Percentiles rank a stretch among this genome's conserved stretches.
phyloP scores from a whole-genome alignment of 371 early-diverging fungal genomes.

The Batkoa obscura region DNA sequence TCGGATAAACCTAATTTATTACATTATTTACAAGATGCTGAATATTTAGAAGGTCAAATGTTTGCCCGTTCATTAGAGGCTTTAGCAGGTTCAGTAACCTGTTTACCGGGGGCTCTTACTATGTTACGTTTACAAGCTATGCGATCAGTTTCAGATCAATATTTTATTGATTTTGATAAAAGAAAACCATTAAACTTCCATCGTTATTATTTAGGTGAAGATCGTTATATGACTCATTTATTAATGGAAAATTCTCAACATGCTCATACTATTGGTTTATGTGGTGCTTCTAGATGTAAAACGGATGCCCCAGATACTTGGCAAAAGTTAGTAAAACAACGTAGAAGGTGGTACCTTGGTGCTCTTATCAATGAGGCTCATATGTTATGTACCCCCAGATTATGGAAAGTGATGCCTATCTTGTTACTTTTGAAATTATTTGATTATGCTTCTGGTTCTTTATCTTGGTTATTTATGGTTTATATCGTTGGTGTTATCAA shows the following conservation, averaged over 20 bases:
- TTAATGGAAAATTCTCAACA: slow-evolving; percentile 97
- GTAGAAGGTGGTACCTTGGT: slow-evolving; percentile 65
- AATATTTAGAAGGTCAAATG: slow-evolving; percentile 5
- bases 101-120: slow-evolving; percentile 3
- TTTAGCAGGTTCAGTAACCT: slow-evolving; percentile 4
- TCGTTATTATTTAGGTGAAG: slow-evolving; percentile 37
- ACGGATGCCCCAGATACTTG: slow-evolving; percentile 94
- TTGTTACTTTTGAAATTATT: slow-evolving; percentile 1
- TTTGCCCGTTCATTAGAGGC: slow-evolving; percentile 1
- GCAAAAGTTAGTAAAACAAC: slow-evolving; percentile 83
- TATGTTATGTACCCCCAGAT: slow-evolving; percentile 3
- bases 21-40: slow-evolving; percentile 4
- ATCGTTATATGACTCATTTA: slow-evolving; percentile 79
- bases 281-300: slow-evolving; percentile 80
- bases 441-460: slow-evolving; percentile 5
- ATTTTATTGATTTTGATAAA: slow-evolving; percentile 3
- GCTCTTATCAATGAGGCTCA: slow-evolving; percentile 7
- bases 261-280: slow-evolving; percentile 88
- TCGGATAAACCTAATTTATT: background rate
- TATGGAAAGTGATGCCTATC: slow-evolving; percentile 3
- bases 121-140: background rate
- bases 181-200: slow-evolving; percentile 1
- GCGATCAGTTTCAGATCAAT: background rate
- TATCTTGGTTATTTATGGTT: slow-evolving; percentile 5
- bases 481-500: slow-evolving; percentile 5